These are phyloP conservation scores for Plenodomus tracheiphilus DNA, from an alignment of 2,329 filamentous ascomycete species.

Conservation along the genomic window DNA sequence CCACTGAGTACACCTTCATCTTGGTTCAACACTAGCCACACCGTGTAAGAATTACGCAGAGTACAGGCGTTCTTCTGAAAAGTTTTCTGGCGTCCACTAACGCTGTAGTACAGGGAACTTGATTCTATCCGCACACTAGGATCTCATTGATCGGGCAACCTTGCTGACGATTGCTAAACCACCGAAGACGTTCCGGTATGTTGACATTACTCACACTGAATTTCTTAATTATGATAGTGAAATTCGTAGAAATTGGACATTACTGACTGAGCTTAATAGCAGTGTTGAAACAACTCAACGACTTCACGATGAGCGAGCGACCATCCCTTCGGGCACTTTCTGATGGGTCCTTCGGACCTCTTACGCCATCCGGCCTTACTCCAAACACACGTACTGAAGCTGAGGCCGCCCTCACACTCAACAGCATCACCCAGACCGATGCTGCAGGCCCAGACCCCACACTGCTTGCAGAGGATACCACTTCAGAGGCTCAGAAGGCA, in stretches of 20 bases:
- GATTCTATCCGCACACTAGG: background rate
- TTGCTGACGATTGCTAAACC: background rate
- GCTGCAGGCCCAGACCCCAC: conserved; percentile 38
- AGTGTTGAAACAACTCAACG: too few relatives aligned
- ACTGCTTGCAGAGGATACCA: conserved; percentile 8
- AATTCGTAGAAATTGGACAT: background rate
- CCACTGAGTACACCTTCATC: background rate
- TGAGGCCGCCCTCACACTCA: conserved; percentile 38
- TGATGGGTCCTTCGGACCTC: conserved; percentile 19
- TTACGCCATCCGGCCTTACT: conserved; percentile 40
- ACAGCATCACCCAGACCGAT: conserved; percentile 38
- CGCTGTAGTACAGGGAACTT: background rate
- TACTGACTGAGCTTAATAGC: background rate
- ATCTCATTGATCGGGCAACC: background rate
- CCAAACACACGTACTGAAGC: conserved; percentile 42
- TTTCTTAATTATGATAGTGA: background rate
- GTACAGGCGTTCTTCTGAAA: background rate
- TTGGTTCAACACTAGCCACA: background rate
- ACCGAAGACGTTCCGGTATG: background rate
- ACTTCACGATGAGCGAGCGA: conserved; percentile 21
- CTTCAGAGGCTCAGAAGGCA: conserved; percentile 31
- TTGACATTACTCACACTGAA: background rate
- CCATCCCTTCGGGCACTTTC: conserved; percentile 23
- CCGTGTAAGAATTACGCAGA: background rate
- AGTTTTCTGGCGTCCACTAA: background rate